Base-by-base conservation (phyloP, 2,329 filamentous ascomycete species). In the Neocucurbitaria cava region DNA sequence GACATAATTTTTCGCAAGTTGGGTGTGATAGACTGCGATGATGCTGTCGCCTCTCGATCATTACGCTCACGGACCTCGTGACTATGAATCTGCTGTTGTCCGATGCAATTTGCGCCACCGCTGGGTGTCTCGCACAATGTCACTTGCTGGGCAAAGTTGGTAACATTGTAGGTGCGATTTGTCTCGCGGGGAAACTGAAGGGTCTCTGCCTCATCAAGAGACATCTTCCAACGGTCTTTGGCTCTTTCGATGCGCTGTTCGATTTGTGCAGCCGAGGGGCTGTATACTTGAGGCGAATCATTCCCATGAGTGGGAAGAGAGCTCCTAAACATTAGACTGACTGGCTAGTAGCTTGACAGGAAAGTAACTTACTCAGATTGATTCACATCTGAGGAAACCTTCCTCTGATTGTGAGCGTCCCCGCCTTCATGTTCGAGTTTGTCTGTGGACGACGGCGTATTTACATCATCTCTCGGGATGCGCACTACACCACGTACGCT, bases 181-280 rank as follows among this genome's bases (percentile, higher is more conserved):
- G 62, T 65, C 26, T 74, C 68, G n/a, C 65, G 66, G 6, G 69
- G 65, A 30, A 69, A 65, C 10, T 65, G 62, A 2, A 71, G 65
- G 3, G 67, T 68, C 3, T 66, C 52, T 15, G 59, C 58, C 41
- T 75, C 72, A 10, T 78, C 72, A 3, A 81, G 63, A 17, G 76
- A 70, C 1, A 64, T 62, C 49, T 78, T 76, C 79, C 79, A 81
- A 20, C 78, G 69, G 30, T 73, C 72, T 40, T 76, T 73, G 1
- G 75, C 72, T 42, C 59, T 75, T 31, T 76, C 65, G 24, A 78
- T 62, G 9, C 78, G 71, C 18, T 64, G 61, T n/a, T 74, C 69
- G 4, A 80, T 72, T 33, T 77, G 76, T 23, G 76, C 74, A 5
- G 70, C 47, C 1, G 74, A 76, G 10, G 79, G 78, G 1, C 59